These are phyloP conservation scores for Yamadazyma pseudoaaseri DNA, from an alignment of 1,139 yeast genomes.

Conservation along the genomic window DNA sequence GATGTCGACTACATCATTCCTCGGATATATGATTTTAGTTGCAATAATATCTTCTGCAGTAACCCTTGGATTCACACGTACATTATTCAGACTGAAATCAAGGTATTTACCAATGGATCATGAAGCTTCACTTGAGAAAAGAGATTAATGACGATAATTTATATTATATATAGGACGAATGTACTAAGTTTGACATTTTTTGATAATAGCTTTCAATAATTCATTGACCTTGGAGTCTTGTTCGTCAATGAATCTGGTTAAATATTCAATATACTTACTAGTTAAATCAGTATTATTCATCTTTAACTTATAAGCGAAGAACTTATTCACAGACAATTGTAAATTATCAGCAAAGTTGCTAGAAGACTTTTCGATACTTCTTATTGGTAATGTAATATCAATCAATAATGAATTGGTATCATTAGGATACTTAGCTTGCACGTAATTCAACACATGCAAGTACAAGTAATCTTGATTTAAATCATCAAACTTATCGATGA, in stretches of 20 bases:
- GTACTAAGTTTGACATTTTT: conserved; percentile 18
- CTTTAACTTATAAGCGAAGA: conserved; percentile 57
- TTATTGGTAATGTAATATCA: conserved; percentile 67
- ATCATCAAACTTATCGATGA: conserved; percentile 67
- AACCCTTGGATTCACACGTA: conserved; percentile 25
- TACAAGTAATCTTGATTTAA: conserved; percentile 69
- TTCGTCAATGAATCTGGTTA: conserved; percentile 28
- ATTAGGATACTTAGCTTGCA: conserved; percentile 38
- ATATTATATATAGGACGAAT: background rate
- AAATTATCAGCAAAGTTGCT: conserved; percentile 55
- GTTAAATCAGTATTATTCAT: conserved; percentile 40
- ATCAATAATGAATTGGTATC: conserved; percentile 46
- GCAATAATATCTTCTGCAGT: conserved; percentile 25
- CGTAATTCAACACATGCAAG: conserved; percentile 58
- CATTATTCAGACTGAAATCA: conserved; percentile 19
- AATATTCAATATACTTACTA: conserved; percentile 39
- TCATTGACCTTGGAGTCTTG: conserved; percentile 23
- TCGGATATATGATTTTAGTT: conserved; percentile 22
- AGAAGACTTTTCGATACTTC: conserved; percentile 43
- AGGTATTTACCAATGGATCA: conserved; percentile 24
- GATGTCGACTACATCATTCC: conserved; percentile 24
- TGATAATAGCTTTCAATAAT: conserved; percentile 41
- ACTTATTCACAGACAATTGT: conserved; percentile 71
- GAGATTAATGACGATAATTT: conserved; percentile 18
- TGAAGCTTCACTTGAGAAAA: conserved; percentile 26